Evolutionary conservation across 768 basidiomycete genomes (phyloP).

Genomic region (Trametes cinnabarina): DNA sequence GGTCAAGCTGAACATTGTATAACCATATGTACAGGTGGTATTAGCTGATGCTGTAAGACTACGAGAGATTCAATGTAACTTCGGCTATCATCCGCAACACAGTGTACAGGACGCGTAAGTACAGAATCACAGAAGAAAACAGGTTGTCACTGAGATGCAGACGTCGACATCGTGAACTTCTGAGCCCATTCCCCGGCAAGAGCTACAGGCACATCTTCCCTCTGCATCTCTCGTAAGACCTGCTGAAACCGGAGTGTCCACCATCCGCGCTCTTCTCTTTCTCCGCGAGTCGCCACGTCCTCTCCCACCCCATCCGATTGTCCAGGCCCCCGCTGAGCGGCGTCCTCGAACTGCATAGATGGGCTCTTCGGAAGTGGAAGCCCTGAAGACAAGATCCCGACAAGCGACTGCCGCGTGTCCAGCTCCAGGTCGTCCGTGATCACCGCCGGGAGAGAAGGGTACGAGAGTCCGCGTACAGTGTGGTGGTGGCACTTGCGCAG

Average conservation of each 20-base stretch:
- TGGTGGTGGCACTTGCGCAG: conserved; percentile 51
- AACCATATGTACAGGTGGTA: not conserved
- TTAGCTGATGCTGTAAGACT: not conserved
- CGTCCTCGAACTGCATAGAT: conserved; percentile 50
- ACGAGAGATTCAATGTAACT: not conserved
- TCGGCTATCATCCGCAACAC: too few species aligned
- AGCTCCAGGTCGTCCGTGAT: conserved; percentile 30
- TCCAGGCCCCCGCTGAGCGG: not conserved
- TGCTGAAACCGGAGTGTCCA: conserved; percentile 69
- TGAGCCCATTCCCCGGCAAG: not conserved
- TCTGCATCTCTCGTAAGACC: conserved; percentile 54
- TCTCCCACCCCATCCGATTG: not conserved
- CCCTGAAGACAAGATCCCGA: conserved; percentile 43
- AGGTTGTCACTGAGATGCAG: too few species aligned
- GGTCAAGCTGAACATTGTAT: not conserved
- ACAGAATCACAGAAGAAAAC: too few species aligned
- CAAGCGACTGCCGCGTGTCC: conserved; percentile 35
- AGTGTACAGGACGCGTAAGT: too few species aligned
- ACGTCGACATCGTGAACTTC: not conserved
- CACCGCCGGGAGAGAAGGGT: conserved; percentile 33
- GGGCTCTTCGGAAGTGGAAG: conserved; percentile 72
- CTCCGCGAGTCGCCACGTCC: conserved; percentile 37
- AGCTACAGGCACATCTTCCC: conserved; percentile 19
- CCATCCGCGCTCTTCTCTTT: conserved; percentile 71
- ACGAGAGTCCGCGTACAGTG: conserved; percentile 45